Evolutionary conservation across 1,284 basidiomycete genomes (phyloP).

Genomic region (Moesziomyces parantarcticus): DNA sequence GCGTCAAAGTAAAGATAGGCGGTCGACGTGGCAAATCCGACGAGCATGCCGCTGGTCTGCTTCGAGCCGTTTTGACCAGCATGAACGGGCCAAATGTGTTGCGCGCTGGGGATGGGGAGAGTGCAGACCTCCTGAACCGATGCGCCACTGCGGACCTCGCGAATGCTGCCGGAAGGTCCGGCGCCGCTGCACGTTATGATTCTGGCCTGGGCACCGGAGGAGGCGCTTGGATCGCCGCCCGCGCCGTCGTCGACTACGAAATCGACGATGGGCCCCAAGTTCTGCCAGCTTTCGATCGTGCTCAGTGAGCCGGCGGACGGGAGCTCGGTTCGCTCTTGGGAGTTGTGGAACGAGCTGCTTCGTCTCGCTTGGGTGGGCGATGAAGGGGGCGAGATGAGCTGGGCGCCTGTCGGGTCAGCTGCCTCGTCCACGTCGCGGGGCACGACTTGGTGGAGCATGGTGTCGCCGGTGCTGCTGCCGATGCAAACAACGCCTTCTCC

Average conservation of each 20-base stretch:
- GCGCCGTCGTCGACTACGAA: slow-evolving; percentile 81
- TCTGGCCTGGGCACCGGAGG: slow-evolving; percentile 73
- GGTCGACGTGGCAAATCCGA: slow-evolving; percentile 30
- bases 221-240: slow-evolving; percentile 66
- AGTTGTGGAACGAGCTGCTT: slow-evolving; percentile 13
- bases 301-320: slow-evolving; percentile 10
- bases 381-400: slow-evolving; percentile 42
- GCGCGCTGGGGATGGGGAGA: slow-evolving; percentile 20
- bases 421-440: slow-evolving; percentile 11
- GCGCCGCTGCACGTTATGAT: slow-evolving; percentile 91
- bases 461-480: slow-evolving; percentile 57
- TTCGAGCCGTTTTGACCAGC: slow-evolving; percentile 8
- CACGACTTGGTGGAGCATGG: slow-evolving; percentile 43
- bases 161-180: slow-evolving; percentile 81
- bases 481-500: slow-evolving; percentile 58
- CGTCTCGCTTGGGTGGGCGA: slow-evolving; percentile 35
- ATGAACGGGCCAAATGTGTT: slow-evolving; percentile 35
- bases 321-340: slow-evolving; percentile 11
- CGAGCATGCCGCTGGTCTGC: slow-evolving; percentile 24
- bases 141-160: slow-evolving; percentile 85
- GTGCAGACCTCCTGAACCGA: slow-evolving; percentile 76
- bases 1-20: slow-evolving; percentile 27
- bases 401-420: slow-evolving; percentile 2
- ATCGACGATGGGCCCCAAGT: slow-evolving; percentile 86
- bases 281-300: slow-evolving; percentile 48